Conservation (phyloP, 768 basidiomycete genomes). For the Trametes elegans region DNA sequence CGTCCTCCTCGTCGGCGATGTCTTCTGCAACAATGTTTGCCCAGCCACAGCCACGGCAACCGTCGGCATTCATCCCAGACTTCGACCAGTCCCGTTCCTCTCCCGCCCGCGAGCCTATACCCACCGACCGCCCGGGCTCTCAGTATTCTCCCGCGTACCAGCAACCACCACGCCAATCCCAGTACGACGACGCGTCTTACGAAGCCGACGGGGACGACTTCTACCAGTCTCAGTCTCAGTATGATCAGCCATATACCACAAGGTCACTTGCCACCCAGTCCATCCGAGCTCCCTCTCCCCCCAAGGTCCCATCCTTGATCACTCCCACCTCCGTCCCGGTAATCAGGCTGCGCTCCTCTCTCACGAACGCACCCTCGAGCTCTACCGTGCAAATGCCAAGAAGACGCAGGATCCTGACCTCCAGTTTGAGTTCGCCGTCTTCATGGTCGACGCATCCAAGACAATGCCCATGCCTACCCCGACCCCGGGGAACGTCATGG, state of each 20-base stretch:
- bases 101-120: slow-evolving; percentile 10
- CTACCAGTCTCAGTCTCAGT: slow-evolving; percentile 27
- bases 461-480: slow-evolving; percentile 73
- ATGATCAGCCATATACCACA: slow-evolving; percentile 20
- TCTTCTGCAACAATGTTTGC: slow-evolving; percentile 30
- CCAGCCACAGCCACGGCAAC: slow-evolving; percentile 20
- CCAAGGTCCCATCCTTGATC: slow-evolving; percentile 74
- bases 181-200: slow-evolving; percentile 16
- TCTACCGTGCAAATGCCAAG: slow-evolving; percentile 97
- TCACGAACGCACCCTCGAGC: slow-evolving; percentile 93
- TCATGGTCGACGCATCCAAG: slow-evolving; percentile 98
- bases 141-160: slow-evolving; percentile 21
- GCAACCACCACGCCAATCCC: slow-evolving; percentile 14
- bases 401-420: slow-evolving; percentile 98
- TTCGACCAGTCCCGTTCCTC: slow-evolving; percentile 22
- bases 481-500: slow-evolving; percentile 71
- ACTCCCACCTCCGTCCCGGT: slow-evolving; percentile 90
- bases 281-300: slow-evolving; percentile 68
- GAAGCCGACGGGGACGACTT: slow-evolving; percentile 29
- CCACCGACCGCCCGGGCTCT: slow-evolving; percentile 16
- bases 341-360: slow-evolving; percentile 91
- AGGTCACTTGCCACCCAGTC: slow-evolving; percentile 28
- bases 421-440: slow-evolving; percentile 97
- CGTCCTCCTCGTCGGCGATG: too few species aligned
- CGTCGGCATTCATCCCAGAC: slow-evolving; percentile 25